Conservation (phyloP, 2,329 filamentous ascomycete genomes). For the Cadophora luteo-olivacea region DNA sequence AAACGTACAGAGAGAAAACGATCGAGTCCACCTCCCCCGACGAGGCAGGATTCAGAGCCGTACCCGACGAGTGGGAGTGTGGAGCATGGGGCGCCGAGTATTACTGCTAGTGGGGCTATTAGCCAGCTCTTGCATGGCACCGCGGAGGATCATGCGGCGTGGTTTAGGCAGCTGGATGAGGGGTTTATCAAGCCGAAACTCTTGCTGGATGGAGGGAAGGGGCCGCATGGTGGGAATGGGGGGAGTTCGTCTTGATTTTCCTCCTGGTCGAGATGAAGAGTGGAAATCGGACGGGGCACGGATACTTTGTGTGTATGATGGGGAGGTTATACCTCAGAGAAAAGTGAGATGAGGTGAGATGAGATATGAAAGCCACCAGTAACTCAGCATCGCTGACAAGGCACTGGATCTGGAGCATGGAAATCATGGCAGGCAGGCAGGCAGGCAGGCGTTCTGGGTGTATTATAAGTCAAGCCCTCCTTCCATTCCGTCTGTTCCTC, state of each 20-base stretch:
- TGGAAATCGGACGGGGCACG: no score
- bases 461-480: neutral
- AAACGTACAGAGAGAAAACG: slow-evolving; percentile 39
- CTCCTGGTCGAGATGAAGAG: neutral
- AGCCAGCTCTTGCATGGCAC: slow-evolving; percentile 79
- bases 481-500: no score
- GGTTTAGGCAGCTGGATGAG: slow-evolving; percentile 93
- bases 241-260: neutral
- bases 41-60: slow-evolving; percentile 29
- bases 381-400: no score
- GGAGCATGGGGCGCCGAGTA: slow-evolving; percentile 47
- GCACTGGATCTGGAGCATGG: neutral
- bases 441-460: neutral
- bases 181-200: slow-evolving; percentile 94
- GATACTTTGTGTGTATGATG: neutral
- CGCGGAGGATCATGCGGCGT: slow-evolving; percentile 84
- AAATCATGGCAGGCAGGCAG: neutral
- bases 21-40: slow-evolving; percentile 20
- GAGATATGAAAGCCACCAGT: neutral
- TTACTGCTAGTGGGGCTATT: slow-evolving; percentile 76
- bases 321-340: neutral
- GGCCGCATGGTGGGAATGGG: slow-evolving; percentile 34
- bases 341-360: neutral
- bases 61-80: slow-evolving; percentile 44
- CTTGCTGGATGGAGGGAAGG: slow-evolving; percentile 71